phyloP scores from a whole-genome alignment of 257 asterid species.

The Coffea eugenioides region DNA sequence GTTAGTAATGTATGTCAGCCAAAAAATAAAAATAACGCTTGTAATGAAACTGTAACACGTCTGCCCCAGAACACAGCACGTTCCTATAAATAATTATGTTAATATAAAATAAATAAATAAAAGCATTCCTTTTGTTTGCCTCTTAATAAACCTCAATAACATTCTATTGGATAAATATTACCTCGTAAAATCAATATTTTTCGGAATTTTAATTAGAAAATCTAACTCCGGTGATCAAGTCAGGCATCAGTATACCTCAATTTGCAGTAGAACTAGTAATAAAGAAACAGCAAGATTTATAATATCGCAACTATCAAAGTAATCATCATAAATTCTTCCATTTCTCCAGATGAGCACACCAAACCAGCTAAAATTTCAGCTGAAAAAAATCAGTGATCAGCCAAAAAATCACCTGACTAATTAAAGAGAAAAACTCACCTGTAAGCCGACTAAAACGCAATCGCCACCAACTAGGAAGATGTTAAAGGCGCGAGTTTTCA shows the following conservation, averaged over 20 bases:
- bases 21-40: neutral
- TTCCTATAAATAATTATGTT: neutral
- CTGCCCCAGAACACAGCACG: neutral
- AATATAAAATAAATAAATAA: neutral
- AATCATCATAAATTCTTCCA: neutral
- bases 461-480: slow-evolving; percentile 39
- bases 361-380: neutral
- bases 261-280: neutral
- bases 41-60: neutral
- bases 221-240: neutral
- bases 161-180: neutral
- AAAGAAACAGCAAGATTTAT: neutral
- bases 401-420: neutral
- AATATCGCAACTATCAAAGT: neutral
- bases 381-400: neutral
- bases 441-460: slow-evolving; percentile 43
- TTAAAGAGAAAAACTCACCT: slow-evolving; percentile 22
- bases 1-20: neutral
- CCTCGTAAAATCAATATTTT: neutral
- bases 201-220: neutral
- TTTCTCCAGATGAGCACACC: neutral
- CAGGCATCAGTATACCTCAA: neutral
- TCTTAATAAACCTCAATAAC: neutral
- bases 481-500: slow-evolving; percentile 41
- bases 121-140: neutral